Percentiles rank a stretch among this genome's conserved stretches.
Evolutionary conservation across 169 alveolate species (phyloP).

Genomic region (Plasmodium chabaudi): DNA sequence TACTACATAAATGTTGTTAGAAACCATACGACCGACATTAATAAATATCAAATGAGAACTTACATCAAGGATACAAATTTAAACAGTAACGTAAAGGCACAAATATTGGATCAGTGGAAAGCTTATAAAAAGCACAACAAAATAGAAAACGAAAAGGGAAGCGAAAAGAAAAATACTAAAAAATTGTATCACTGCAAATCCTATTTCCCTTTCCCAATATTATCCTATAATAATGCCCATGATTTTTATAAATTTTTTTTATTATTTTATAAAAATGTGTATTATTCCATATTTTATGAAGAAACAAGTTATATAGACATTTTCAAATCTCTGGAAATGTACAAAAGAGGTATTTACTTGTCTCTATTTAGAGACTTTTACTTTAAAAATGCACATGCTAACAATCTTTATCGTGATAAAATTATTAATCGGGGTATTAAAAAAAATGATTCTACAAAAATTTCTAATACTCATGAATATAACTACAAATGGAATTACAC

Average conservation of each 20-base stretch:
- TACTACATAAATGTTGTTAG: conserved; percentile 19
- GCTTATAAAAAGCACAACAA: conserved; percentile 15
- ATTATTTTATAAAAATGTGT: conserved; percentile 28
- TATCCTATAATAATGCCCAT: conserved; percentile 38
- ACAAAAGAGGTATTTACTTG: conserved; percentile 28
- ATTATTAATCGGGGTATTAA: not conserved
- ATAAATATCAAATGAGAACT: conserved; percentile 24
- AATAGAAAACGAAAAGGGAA: conserved; percentile 1
- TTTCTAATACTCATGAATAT: not conserved
- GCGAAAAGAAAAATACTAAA: not conserved
- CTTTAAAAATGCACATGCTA: not conserved
- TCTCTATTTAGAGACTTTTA: conserved; percentile 27
- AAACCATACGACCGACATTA: conserved; percentile 26
- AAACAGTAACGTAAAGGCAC: conserved; percentile 2
- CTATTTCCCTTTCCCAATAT: conserved; percentile 44
- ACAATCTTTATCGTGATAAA: not conserved
- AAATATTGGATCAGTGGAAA: conserved; percentile 42
- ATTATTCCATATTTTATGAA: conserved; percentile 19
- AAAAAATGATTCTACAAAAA: not conserved
- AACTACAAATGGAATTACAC: conserved; percentile 23
- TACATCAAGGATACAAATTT: conserved; percentile 33
- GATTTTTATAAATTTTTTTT: conserved; percentile 37
- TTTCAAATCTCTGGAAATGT: conserved; percentile 22
- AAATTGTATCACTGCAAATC: conserved; percentile 23
- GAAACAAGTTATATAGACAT: conserved; percentile 56